Percentiles rank a stretch among this genome's conserved stretches.
phyloP scores from a whole-genome alignment of 495 filamentous ascomycete species.

The Penicillium soppii region DNA sequence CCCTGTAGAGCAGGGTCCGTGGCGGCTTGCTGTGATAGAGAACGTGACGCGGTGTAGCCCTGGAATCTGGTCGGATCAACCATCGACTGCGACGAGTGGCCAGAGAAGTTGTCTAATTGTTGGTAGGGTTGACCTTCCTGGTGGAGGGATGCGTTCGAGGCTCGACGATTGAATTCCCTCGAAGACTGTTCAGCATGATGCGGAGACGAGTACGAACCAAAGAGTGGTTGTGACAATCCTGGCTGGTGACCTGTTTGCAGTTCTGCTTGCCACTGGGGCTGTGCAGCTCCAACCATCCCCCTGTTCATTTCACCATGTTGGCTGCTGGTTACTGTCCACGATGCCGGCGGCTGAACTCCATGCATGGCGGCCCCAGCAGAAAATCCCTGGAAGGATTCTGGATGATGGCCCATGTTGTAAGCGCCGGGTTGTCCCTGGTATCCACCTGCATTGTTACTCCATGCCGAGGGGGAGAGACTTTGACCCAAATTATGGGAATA shows the following conservation, averaged over 20 bases:
- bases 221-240: constrained; percentile 5
- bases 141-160: constrained; percentile 1
- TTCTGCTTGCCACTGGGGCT: constrained; percentile 26
- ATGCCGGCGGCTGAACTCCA: not conserved
- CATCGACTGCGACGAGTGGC: not conserved
- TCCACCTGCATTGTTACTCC: not conserved
- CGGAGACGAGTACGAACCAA: constrained; percentile 5
- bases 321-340: not conserved
- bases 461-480: not conserved
- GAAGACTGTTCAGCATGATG: constrained; percentile 7
- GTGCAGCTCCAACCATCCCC: constrained; percentile 47
- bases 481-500: not conserved
- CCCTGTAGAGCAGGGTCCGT: constrained; percentile 7
- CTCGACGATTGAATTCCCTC: not conserved
- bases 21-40: constrained; percentile 13
- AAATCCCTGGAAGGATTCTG: not conserved
- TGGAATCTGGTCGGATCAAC: not conserved
- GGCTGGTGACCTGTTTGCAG: not conserved
- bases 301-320: not conserved
- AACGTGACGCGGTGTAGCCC: constrained; percentile 6
- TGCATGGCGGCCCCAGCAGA: not conserved
- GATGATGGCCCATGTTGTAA: not conserved
- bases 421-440: not conserved
- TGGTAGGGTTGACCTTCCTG: not conserved
- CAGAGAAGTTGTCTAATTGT: not conserved